A percentile compares a stretch with the other conserved stretches of the same genome.
phyloP scores from a whole-genome alignment of 202 grass and related monocot genomes.

The Cymbopogon flexuosus region DNA sequence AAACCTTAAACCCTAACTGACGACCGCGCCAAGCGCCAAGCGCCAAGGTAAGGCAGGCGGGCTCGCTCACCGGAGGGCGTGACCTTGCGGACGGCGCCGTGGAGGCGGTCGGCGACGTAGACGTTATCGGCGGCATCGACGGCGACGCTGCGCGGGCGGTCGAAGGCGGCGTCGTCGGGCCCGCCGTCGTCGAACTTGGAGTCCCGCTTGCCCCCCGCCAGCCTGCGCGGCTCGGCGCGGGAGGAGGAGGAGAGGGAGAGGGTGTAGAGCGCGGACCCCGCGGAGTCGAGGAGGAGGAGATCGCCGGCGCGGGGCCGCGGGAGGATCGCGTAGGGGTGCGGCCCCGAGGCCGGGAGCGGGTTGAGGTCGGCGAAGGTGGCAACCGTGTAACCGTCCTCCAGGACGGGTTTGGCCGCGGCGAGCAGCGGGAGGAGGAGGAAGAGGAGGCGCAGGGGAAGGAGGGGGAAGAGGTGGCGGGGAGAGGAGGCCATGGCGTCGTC shows the following conservation, averaged over 20 bases:
- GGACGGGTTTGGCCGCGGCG: conserved; percentile 1
- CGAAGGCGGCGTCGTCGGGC: conserved; percentile 22
- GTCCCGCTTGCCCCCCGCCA: conserved; percentile 10
- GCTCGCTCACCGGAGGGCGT: conserved; percentile 34
- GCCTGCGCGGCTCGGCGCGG: neutral
- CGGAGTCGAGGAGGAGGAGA: conserved; percentile 49
- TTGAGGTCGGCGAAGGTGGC: conserved; percentile 42
- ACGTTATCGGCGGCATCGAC: conserved; percentile 57
- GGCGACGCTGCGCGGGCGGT: conserved; percentile 42
- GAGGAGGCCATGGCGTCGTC: conserved; percentile 8
- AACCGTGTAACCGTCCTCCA: conserved; percentile 45
- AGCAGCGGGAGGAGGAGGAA: neutral
- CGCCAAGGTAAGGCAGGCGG: no score
- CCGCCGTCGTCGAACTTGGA: conserved; percentile 12
- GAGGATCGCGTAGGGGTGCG: conserved; percentile 40
- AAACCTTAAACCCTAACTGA: neutral
- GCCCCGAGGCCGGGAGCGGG: neutral
- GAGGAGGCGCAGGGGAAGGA: neutral
- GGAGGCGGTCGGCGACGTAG: conserved; percentile 64
- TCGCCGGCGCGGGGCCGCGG: conserved; percentile 28
- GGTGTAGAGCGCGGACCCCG: conserved; percentile 36
- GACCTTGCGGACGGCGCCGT: conserved; percentile 52
- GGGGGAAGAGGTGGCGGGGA: neutral
- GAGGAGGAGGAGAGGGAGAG: conserved; percentile 17
- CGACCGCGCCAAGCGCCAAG: neutral